Evolutionary conservation across 345 rosid genomes (phyloP).

Genomic region (Noccaea caerulescens): DNA sequence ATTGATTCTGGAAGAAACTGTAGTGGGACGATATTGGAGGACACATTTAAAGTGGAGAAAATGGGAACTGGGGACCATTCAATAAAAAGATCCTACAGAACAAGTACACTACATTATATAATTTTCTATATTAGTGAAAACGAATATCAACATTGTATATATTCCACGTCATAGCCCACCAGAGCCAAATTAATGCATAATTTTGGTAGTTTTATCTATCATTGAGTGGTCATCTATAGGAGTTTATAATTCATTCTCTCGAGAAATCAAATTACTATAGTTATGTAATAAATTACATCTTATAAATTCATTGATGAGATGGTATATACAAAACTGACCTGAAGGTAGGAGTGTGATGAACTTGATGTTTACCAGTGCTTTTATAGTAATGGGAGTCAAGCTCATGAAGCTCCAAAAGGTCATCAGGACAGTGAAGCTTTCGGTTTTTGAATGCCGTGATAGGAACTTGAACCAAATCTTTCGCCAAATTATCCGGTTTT

Average conservation of each 20-base stretch:
- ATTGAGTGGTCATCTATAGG: conserved; percentile 9
- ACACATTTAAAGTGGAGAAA: conserved; percentile 31
- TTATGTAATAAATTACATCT: too few relatives aligned
- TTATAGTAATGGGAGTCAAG: conserved; percentile 57
- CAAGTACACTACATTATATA: conserved; percentile 22
- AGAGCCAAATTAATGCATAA: conserved; percentile 10
- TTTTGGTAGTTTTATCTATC: background rate
- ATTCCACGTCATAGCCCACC: conserved; percentile 32
- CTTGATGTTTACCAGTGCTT: conserved; percentile 61
- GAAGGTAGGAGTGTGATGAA: conserved; percentile 66
- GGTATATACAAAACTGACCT: conserved; percentile 50
- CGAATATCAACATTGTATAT: conserved; percentile 5
- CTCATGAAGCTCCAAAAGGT: conserved; percentile 65
- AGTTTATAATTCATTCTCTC: background rate
- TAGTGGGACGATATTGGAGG: conserved; percentile 40
- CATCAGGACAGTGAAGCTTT: conserved; percentile 56
- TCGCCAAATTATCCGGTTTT: conserved; percentile 65
- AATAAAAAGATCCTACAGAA: conserved; percentile 27
- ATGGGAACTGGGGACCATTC: conserved; percentile 37
- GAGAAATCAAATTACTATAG: conserved; percentile 4
- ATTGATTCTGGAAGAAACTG: conserved; percentile 1
- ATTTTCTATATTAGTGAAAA: background rate
- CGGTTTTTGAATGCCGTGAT: conserved; percentile 62
- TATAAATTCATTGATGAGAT: conserved; percentile 4
- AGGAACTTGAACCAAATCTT: conserved; percentile 61